Evolutionary conservation across 495 filamentous ascomycete species (phyloP).

Genomic region (Cenococcum geophilum): DNA sequence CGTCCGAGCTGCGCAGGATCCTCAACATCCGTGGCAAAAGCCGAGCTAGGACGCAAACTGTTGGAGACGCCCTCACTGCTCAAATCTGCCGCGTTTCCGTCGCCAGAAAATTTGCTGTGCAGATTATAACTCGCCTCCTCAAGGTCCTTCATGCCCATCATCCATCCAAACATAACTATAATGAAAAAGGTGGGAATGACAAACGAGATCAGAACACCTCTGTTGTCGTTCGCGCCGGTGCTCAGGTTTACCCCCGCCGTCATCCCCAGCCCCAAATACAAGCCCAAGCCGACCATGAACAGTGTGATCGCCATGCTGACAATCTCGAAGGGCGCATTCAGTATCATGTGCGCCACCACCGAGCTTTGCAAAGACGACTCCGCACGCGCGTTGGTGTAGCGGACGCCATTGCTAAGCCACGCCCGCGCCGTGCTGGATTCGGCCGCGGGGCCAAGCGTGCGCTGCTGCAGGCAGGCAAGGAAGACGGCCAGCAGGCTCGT

Average conservation of each 20-base stretch:
- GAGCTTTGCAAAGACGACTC: slow-evolving; percentile 10
- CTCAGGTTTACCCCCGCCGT: not conserved
- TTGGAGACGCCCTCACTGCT: no score
- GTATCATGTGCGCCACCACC: slow-evolving; percentile 17
- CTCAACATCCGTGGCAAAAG: not conserved
- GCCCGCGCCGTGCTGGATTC: slow-evolving; percentile 9
- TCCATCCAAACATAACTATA: slow-evolving; percentile 17
- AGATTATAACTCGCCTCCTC: not conserved
- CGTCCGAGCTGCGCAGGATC: not conserved
- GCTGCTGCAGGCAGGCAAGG: slow-evolving; percentile 20
- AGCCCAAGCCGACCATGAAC: slow-evolving; percentile 17
- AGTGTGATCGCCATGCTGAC: slow-evolving; percentile 18
- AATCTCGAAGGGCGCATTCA: slow-evolving; percentile 23
- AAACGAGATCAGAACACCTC: slow-evolving; percentile 17
- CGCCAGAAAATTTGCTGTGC: no score
- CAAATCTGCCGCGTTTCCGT: no score
- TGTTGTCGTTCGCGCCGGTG: slow-evolving; percentile 7
- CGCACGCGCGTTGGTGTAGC: not conserved
- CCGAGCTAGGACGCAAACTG: no score
- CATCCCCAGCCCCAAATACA: slow-evolving; percentile 15
- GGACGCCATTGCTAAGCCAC: slow-evolving; percentile 17
- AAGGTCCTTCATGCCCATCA: slow-evolving; percentile 21
- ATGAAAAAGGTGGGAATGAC: slow-evolving; percentile 13
- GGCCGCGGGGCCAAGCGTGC: slow-evolving; percentile 13
- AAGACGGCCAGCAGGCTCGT: slow-evolving; percentile 15